Conservation (phyloP, 805 yeast genomes). For the Schwanniomyces vanrijiae region DNA sequence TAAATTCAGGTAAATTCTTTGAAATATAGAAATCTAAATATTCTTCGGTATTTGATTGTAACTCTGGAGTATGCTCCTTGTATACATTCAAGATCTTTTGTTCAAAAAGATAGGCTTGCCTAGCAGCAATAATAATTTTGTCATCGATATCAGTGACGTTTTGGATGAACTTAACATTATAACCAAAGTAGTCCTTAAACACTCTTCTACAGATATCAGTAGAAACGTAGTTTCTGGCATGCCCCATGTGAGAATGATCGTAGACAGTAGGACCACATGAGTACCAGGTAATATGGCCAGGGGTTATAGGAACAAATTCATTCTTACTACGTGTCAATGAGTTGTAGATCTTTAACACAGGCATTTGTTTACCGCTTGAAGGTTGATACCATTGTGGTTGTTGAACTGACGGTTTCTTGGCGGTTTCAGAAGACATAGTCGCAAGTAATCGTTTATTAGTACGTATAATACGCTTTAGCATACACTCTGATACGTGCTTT, state of each 20-base stretch:
- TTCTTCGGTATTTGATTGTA: constrained; percentile 36
- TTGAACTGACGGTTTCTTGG: constrained; percentile 27
- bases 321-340: constrained; percentile 81
- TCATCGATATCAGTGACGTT: constrained; percentile 99
- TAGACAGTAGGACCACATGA: constrained; percentile 99
- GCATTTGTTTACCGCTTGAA: constrained; percentile 9
- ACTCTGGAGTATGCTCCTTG: constrained; percentile 28
- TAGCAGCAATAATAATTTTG: constrained; percentile 90
- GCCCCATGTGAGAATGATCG: constrained; percentile 97
- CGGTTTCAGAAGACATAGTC: constrained; percentile 18
- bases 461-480: constrained; percentile 6
- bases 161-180: constrained; percentile 84
- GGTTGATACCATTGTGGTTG: constrained; percentile 41
- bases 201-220: constrained; percentile 91
- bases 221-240: constrained; percentile 94
- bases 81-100: constrained; percentile 42
- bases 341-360: constrained; percentile 66
- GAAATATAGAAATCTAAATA: constrained; percentile 52
- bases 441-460: constrained; percentile 3
- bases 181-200: constrained; percentile 87
- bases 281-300: constrained; percentile 83
- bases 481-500: constrained; percentile 2
- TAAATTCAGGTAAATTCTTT: constrained; percentile 53
- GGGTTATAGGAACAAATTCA: constrained; percentile 68
- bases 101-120: constrained; percentile 81